Evolutionary conservation across 345 rosid genomes (phyloP).

Genomic region (Arabis hirsuta): DNA sequence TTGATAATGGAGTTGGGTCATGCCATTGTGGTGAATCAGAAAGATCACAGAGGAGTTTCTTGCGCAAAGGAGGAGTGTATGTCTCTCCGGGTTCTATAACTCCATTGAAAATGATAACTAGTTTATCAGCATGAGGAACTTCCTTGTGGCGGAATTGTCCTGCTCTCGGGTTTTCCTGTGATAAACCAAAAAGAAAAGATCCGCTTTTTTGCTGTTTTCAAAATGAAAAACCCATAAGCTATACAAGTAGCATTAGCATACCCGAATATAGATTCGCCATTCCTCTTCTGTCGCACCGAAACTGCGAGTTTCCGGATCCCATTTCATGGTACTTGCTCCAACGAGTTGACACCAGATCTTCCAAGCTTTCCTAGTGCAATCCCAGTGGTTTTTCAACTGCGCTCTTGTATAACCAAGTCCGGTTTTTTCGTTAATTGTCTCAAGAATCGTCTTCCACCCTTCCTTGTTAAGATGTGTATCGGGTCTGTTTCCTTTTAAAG

Average conservation of each 20-base stretch:
- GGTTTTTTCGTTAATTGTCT: conserved; percentile 47
- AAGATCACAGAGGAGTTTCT: conserved; percentile 27
- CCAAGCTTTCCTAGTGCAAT: conserved; percentile 56
- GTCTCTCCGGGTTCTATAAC: conserved; percentile 43
- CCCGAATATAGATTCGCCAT: conserved; percentile 48
- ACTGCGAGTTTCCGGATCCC: conserved; percentile 51
- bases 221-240: not conserved
- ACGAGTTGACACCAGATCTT: conserved; percentile 60
- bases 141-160: conserved; percentile 52
- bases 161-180: conserved; percentile 53
- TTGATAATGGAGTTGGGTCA: conserved; percentile 28
- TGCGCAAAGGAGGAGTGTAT: conserved; percentile 42
- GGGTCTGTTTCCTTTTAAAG: conserved; percentile 52
- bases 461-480: conserved; percentile 53
- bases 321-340: conserved; percentile 48
- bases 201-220: not conserved
- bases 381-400: conserved; percentile 59
- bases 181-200: conserved; percentile 18
- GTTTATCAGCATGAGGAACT: conserved; percentile 49
- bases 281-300: conserved; percentile 56
- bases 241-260: conserved; percentile 29
- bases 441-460: conserved; percentile 57
- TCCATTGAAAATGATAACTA: conserved; percentile 50
- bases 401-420: conserved; percentile 48
- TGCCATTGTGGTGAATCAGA: conserved; percentile 33